Percentiles rank a stretch among this genome's conserved stretches.
Conservation (phyloP, 208 protist species). For the Wallacemonas sp. region DNA sequence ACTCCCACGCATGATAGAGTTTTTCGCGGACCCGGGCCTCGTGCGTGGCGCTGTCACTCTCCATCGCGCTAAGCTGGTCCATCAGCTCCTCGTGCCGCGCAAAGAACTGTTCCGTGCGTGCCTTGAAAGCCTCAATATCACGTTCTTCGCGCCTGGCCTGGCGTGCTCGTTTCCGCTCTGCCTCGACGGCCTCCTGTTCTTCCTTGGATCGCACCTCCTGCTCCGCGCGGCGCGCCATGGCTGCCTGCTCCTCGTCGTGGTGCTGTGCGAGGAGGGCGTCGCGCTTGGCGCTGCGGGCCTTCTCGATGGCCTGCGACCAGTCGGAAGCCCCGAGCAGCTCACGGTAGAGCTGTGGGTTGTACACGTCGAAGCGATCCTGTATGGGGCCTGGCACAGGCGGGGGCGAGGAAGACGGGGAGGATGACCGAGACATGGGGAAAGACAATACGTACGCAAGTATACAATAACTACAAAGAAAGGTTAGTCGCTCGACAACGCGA, state of each 20-base stretch:
- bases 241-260: slow-evolving; percentile 15
- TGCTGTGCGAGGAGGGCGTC: slow-evolving; percentile 15
- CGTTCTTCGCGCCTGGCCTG: slow-evolving; percentile 6
- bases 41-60: not conserved
- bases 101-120: slow-evolving; percentile 11
- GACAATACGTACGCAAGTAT: not conserved
- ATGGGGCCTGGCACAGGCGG: not conserved
- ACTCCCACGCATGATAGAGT: slow-evolving; percentile 20
- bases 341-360: slow-evolving; percentile 29
- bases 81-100: slow-evolving; percentile 6
- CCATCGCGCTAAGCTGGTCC: not conserved
- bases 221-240: slow-evolving; percentile 9
- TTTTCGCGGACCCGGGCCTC: slow-evolving; percentile 8
- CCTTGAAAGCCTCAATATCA: slow-evolving; percentile 10
- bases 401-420: not conserved
- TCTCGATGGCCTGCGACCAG: slow-evolving; percentile 24
- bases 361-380: slow-evolving; percentile 19
- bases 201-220: slow-evolving; percentile 1
- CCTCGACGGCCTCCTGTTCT: slow-evolving; percentile 7
- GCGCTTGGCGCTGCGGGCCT: slow-evolving; percentile 4
- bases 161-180: not conserved
- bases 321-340: slow-evolving; percentile 35
- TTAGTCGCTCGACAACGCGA: no score
- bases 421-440: not conserved
- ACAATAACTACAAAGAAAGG: no score